Percentiles rank a stretch among this genome's conserved stretches.
Conservation (phyloP, 1,284 basidiomycete species). For the Tranzscheliella williamsii region DNA sequence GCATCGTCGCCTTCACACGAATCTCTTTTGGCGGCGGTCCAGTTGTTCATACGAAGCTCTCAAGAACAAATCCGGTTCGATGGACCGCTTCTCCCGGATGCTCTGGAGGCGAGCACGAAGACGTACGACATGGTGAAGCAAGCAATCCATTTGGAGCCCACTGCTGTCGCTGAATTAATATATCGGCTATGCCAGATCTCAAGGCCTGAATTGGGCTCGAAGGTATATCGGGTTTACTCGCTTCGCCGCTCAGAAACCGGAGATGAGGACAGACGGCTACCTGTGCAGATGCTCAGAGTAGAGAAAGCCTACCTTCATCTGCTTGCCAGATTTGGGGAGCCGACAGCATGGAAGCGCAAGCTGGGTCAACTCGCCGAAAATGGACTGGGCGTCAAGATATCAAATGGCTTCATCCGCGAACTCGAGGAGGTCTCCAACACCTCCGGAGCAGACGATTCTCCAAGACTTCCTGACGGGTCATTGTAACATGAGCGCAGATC, state of each 20-base stretch:
- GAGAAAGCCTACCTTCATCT: neutral
- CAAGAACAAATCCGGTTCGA: too few relatives aligned
- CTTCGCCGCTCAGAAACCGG: neutral
- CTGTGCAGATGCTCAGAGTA: neutral
- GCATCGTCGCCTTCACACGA: too few relatives aligned
- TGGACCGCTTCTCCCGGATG: too few relatives aligned
- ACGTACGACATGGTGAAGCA: too few relatives aligned
- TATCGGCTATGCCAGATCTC: neutral
- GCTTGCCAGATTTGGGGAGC: neutral
- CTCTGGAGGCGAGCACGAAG: too few relatives aligned
- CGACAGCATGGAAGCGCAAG: neutral
- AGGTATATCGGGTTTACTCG: neutral
- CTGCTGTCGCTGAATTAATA: neutral
- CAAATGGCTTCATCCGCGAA: neutral
- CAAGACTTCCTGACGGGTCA: too few relatives aligned
- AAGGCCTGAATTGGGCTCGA: neutral
- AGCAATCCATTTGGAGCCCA: too few relatives aligned
- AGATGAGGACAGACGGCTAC: neutral
- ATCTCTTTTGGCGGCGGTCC: slow-evolving; percentile 1
- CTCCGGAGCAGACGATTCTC: too few relatives aligned
- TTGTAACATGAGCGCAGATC: too few relatives aligned
- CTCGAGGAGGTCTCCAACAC: too few relatives aligned
- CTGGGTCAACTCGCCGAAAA: neutral
- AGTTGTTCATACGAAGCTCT: slow-evolving; percentile 1
- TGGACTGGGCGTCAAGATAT: neutral